Evolutionary conservation across 768 basidiomycete genomes (phyloP), one percentile per base, ranked within the genome.

Genomic region (Leccinum uliginosum): DNA sequence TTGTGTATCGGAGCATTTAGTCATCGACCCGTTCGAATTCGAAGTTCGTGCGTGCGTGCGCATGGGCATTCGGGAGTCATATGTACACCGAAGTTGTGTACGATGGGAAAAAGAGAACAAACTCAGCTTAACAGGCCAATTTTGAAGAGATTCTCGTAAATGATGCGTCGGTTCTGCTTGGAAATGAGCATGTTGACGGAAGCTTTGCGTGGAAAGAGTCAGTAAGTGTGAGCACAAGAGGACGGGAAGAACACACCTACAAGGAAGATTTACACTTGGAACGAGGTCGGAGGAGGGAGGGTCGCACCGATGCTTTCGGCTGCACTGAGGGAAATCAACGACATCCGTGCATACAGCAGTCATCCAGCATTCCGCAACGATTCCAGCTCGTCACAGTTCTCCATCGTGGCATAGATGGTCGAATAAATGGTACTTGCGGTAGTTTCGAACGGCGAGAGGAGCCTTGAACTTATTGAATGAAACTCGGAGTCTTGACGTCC

Each of bases 141-240:
- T 80, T 97, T 97, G 91, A 99, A 99, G 83, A 99, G 94, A 82
- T 89, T 90, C 80, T 99, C 95, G 82, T 97, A 99, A 83, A 99
- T 98, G 74, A 83, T 75, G 71, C 92, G 91, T 78, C 88, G 83
- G 84, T 98, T 91, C 76, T 88, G 72, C 83, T 99, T 99, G 71
- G 91, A 81, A 75, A 99, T 98, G 67, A 99, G 87, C 96, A 99
- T 99, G 78, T 73, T 90, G 74, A 56, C 49, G 59, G 60, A 58
- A 54, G 56, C 50, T 58, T 57, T 58, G 60, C 59, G 67, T 69
- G 65, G 71, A 71, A 61, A 70, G 70, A 34, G 34, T 34, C 74
- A 74, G 46, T 15, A 54, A 51, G 26, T 24, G n/a, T 4, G 40
- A 19, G 40, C 12, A 2, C 9, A 12, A 11, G 19, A 43, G 19